Percentiles rank a stretch among this genome's conserved stretches.
Evolutionary conservation across 129 eudicot species (phyloP).

Genomic region (Flaveria bidentis): DNA sequence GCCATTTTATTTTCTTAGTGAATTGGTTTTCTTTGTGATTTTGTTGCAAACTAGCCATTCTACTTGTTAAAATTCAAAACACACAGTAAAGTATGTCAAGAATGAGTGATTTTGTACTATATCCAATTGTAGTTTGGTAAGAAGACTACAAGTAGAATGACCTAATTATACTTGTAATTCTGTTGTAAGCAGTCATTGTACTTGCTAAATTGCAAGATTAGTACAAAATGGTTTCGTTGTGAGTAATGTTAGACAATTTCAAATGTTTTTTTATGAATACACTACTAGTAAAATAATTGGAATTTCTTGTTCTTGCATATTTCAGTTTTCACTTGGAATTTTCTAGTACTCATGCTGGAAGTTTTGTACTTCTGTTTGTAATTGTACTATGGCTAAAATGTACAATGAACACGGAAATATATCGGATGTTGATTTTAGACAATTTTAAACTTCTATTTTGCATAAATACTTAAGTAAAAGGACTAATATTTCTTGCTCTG

Average conservation of each 20-base stretch:
- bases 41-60: not conserved
- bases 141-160: not conserved
- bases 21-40: not conserved
- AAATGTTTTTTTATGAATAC: not conserved
- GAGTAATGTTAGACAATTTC: not conserved
- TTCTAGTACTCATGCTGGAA: too few relatives aligned
- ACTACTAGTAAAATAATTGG: not conserved
- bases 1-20: not conserved
- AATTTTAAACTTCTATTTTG: too few relatives aligned
- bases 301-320: not conserved
- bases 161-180: not conserved
- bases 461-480: too few relatives aligned
- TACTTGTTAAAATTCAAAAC: conserved; percentile 3
- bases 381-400: too few relatives aligned
- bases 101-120: not conserved
- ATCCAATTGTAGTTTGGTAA: not conserved
- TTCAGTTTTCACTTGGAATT: too few relatives aligned
- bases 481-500: too few relatives aligned
- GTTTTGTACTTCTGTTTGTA: too few relatives aligned
- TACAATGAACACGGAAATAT: too few relatives aligned
- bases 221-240: not conserved
- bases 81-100: not conserved
- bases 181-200: not conserved
- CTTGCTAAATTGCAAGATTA: too few relatives aligned
- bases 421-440: too few relatives aligned